Conservation (phyloP, 2,329 filamentous ascomycete species). For the Aureobasidium subglaciale region DNA sequence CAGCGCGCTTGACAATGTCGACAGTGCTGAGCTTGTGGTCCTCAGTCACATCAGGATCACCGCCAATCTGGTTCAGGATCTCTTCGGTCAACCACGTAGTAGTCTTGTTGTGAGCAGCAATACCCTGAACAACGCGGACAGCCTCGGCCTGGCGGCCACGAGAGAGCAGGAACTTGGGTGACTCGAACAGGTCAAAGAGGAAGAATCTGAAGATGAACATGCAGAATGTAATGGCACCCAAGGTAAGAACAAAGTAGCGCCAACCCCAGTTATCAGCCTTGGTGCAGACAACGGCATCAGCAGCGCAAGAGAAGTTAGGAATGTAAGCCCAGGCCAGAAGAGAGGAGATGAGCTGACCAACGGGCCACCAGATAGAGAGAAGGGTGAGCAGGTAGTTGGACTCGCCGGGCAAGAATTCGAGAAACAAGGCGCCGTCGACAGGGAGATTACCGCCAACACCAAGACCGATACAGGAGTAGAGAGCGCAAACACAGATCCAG, state of each 20-base stretch:
- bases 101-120: slow-evolving; percentile 54
- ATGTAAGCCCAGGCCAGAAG: slow-evolving; percentile 71
- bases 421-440: slow-evolving; percentile 72
- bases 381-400: slow-evolving; percentile 68
- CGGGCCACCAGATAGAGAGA: slow-evolving; percentile 80
- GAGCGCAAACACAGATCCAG: slow-evolving; percentile 48
- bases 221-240: slow-evolving; percentile 64
- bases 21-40: slow-evolving; percentile 35
- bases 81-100: slow-evolving; percentile 73
- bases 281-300: slow-evolving; percentile 28
- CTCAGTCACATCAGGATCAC: slow-evolving; percentile 36
- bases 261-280: slow-evolving; percentile 59
- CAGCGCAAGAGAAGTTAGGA: slow-evolving; percentile 53
- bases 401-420: slow-evolving; percentile 67
- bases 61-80: slow-evolving; percentile 50
- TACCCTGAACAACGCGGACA: slow-evolving; percentile 70
- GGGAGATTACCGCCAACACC: slow-evolving; percentile 60
- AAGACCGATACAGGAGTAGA: slow-evolving; percentile 38
- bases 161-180: slow-evolving; percentile 74
- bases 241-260: slow-evolving; percentile 64
- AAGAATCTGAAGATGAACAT: slow-evolving; percentile 78
- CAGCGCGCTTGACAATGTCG: slow-evolving; percentile 50
- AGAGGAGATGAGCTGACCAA: slow-evolving; percentile 69
- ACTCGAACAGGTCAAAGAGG: slow-evolving; percentile 75
- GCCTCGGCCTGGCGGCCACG: slow-evolving; percentile 71